Conservation (phyloP, 345 rosid genomes). For the Salix dunnii region DNA sequence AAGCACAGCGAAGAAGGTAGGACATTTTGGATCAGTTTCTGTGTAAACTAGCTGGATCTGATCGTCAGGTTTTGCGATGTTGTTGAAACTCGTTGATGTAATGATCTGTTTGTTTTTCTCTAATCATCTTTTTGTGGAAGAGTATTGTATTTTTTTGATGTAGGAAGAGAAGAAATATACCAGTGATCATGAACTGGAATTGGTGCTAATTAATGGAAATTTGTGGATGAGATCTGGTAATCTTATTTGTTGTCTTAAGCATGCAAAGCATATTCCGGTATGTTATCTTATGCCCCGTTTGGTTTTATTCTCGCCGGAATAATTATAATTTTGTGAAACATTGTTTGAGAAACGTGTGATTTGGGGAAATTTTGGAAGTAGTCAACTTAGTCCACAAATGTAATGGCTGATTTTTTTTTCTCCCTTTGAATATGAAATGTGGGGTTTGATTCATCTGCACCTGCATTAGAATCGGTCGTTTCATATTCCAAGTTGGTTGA, state of each 20-base stretch:
- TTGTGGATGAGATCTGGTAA: constrained; percentile 2
- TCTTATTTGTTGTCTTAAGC: constrained; percentile 13
- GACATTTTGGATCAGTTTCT: constrained; percentile 5
- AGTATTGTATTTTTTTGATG: constrained; percentile 12
- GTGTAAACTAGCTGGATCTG: constrained; percentile 20
- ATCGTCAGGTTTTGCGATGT: constrained; percentile 8
- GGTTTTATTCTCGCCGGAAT: not conserved
- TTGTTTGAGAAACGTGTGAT: not conserved
- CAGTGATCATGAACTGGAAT: constrained; percentile 4
- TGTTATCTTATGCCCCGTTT: not conserved
- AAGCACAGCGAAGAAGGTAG: constrained; percentile 28
- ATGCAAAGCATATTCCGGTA: not conserved
- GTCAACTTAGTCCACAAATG: not conserved
- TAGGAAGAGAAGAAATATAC: constrained; percentile 15
- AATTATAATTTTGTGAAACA: not conserved
- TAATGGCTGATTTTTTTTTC: not conserved
- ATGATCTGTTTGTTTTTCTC: not conserved
- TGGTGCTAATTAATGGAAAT: constrained; percentile 2
- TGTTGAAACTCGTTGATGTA: constrained; percentile 6
- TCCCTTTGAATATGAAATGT: not conserved
- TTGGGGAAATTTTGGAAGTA: not conserved
- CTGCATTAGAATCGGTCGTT: constrained; percentile 4
- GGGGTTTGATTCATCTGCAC: constrained; percentile 20
- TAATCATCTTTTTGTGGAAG: constrained; percentile 13
- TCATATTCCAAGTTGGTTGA: not conserved